These are phyloP conservation scores for Botrytis porri DNA, from an alignment of 2,329 filamentous ascomycete genomes.

Conservation along the genomic window DNA sequence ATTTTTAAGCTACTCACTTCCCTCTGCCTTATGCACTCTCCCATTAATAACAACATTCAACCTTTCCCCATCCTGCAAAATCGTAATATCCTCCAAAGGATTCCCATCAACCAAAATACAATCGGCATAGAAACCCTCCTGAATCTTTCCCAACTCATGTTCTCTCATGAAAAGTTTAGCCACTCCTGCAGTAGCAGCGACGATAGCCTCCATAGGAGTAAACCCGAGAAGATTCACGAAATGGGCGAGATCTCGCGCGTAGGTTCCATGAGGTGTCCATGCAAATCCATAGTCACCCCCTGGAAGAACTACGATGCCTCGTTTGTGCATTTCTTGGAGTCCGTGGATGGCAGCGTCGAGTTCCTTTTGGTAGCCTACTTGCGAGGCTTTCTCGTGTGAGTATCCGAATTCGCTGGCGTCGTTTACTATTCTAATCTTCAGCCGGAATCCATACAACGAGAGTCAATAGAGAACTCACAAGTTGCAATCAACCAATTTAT, in stretches of 20 bases:
- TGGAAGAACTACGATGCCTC: slow-evolving; percentile 45
- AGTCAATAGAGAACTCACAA: neutral
- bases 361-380: slow-evolving; percentile 45
- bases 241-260: slow-evolving; percentile 45
- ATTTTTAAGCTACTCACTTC: neutral
- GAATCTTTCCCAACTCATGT: neutral
- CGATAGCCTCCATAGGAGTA: slow-evolving; percentile 44
- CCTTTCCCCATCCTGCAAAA: neutral
- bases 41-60: neutral
- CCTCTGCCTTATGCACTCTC: neutral
- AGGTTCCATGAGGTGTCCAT: slow-evolving; percentile 46
- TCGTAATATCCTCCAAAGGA: neutral
- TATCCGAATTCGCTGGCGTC: slow-evolving; percentile 42
- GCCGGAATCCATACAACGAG: neutral
- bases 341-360: slow-evolving; percentile 41
- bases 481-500: slow-evolving; percentile 45
- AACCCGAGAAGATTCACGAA: slow-evolving; percentile 46
- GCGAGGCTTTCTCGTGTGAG: slow-evolving; percentile 41
- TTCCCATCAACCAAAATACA: neutral
- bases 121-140: neutral
- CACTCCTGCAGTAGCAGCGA: slow-evolving; percentile 40
- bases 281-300: slow-evolving; percentile 47
- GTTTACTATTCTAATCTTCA: slow-evolving; percentile 8
- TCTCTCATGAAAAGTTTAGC: neutral
- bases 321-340: slow-evolving; percentile 44